phyloP scores from a whole-genome alignment of 352 stramenopile species.

The Globisporangium canariense region DNA sequence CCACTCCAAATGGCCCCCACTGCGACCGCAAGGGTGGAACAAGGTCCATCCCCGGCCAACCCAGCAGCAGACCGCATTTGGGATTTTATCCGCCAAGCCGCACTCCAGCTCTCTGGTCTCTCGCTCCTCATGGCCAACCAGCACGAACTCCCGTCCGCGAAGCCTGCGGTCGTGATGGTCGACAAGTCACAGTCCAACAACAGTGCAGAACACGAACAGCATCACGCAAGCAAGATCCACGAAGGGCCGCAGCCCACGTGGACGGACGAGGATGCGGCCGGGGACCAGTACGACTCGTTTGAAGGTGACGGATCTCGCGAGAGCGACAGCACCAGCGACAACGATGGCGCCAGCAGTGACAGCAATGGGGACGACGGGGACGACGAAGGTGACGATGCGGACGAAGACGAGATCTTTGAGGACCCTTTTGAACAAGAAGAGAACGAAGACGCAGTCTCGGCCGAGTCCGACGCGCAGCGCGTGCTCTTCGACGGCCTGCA shows the following conservation, averaged over 20 bases:
- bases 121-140: constrained; percentile 23
- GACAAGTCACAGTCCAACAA: not conserved
- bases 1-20: not conserved
- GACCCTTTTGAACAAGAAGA: not conserved
- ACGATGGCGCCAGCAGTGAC: not conserved
- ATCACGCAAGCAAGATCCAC: constrained; percentile 4
- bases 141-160: constrained; percentile 17
- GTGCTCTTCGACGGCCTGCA: constrained; percentile 56
- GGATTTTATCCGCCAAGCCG: not conserved
- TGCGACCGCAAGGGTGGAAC: constrained; percentile 6
- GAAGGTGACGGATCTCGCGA: constrained; percentile 7
- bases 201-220: not conserved
- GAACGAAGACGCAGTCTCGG: constrained; percentile 3
- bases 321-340: not conserved
- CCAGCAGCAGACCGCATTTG: constrained; percentile 3
- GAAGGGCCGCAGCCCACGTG: not conserved
- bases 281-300: not conserved
- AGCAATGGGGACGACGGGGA: constrained; percentile 5
- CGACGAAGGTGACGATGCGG: not conserved
- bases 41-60: not conserved
- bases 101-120: constrained; percentile 14
- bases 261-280: not conserved
- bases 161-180: constrained; percentile 4
- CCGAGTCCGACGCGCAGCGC: constrained; percentile 18
- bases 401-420: constrained; percentile 11